Evolutionary conservation across 2,329 filamentous ascomycete species (phyloP), one percentile per base, ranked within the genome.

Genomic region (Monascus ruber): DNA sequence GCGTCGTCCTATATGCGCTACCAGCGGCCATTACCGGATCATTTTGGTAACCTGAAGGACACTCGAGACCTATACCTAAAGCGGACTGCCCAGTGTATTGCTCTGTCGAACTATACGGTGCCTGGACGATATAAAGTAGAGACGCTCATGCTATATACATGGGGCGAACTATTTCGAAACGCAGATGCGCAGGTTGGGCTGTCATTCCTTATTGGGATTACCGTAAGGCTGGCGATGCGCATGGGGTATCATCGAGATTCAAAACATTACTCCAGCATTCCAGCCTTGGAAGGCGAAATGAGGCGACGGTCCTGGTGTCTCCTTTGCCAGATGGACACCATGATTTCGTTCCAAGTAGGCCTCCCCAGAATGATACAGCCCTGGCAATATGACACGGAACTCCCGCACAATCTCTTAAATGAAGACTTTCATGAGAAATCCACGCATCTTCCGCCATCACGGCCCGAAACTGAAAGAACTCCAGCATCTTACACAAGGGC

Each of bases 301-400:
- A 56, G 66, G 36, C 54, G 66, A 11, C 61, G 66, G 7, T 38
- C 61, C 3, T 70, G 66, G 66, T 49, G 53, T 11, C 48, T 60
- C 29, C 44, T 65, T 6, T 53, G 52, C 26, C 77, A 81, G 51
- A 65, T 82, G 37, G 79, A 83, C 48, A 59, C 74, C 2, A 59
- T 83, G 10, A 68, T 76, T 1, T 71, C 75, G 1, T 81, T 81
- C 49, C 76, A 82, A 48, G 67, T 81, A 43, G 79, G 79, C 1
- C 59, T 83, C 9, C 79, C 79, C 5, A 71, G 71, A 44, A 76
- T 78, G 63, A 67, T 80, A 33, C 66, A 74, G 40, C 66, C 70
- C 25, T 73, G 78, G 45, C 74, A 79, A 38, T 73, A 69, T 33
- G 79, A 83, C 50, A 77, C 75, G 0, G 53, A 60, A 6, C 52